Conservation (phyloP, 192 early-diverging fungal genomes). For the Spizellomyces punctatus region DNA sequence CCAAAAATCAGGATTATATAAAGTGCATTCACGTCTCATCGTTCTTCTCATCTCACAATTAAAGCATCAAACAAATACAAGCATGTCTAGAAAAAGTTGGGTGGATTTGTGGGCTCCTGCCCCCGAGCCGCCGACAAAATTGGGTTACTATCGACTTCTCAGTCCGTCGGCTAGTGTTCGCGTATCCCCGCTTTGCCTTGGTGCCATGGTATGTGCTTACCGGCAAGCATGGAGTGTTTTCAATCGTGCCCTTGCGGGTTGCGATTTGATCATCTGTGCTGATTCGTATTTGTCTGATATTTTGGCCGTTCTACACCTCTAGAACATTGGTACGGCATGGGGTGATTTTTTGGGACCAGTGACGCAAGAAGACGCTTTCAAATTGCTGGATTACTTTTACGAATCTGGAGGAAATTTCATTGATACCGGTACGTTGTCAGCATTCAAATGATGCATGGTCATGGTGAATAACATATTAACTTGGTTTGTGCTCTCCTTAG, state of each 20-base stretch:
- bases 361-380: conserved; percentile 21
- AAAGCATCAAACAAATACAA: no score
- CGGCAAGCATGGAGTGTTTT: neutral
- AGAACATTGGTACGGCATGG: neutral
- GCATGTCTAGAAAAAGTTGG: no score
- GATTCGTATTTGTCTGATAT: neutral
- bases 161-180: conserved; percentile 18
- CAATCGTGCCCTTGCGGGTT: neutral
- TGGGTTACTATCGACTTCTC: conserved; percentile 24
- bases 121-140: conserved; percentile 1
- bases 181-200: conserved; percentile 23
- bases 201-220: conserved; percentile 26
- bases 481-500: neutral
- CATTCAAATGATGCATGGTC: no score
- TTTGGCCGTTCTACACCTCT: neutral
- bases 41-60: no score
- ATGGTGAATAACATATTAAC: no score
- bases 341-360: neutral
- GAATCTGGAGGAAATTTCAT: conserved; percentile 31
- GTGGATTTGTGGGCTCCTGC: neutral
- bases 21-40: no score
- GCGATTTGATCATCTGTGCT: neutral
- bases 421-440: conserved; percentile 6
- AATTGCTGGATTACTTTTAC: conserved; percentile 24
- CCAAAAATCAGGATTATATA: no score